A percentile compares a stretch with the other conserved stretches of the same genome.
These are phyloP conservation scores for Fomitopsis serialis DNA, from an alignment of 768 basidiomycete species.

Conservation along the genomic window DNA sequence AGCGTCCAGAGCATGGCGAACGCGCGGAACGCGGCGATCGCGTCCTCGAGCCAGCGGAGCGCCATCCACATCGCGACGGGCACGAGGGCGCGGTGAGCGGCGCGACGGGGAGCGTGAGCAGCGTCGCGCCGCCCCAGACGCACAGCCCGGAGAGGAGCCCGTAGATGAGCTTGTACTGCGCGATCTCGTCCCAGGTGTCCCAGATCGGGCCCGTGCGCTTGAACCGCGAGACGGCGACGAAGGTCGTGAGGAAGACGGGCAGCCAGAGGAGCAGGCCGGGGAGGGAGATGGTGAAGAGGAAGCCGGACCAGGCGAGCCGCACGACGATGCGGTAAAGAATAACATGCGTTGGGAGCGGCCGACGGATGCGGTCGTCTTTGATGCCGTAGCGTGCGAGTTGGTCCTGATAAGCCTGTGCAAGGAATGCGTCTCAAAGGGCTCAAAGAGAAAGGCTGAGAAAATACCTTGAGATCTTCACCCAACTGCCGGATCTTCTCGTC, in stretches of 20 bases:
- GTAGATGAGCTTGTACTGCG: constrained; percentile 83
- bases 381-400: constrained; percentile 59
- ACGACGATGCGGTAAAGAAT: constrained; percentile 62
- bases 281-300: constrained; percentile 59
- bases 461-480: constrained; percentile 55
- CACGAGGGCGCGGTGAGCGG: constrained; percentile 52
- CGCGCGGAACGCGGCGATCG: constrained; percentile 74
- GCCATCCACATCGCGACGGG: constrained; percentile 87
- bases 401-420: constrained; percentile 67
- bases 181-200: constrained; percentile 88
- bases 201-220: constrained; percentile 78
- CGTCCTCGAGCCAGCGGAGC: constrained; percentile 84
- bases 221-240: constrained; percentile 67
- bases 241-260: constrained; percentile 70
- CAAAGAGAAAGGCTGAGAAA: neutral
- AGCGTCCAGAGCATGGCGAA: constrained; percentile 57
- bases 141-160: constrained; percentile 69
- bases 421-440: neutral
- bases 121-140: constrained; percentile 53
- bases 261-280: constrained; percentile 81
- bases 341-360: constrained; percentile 46
- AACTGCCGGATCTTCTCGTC: constrained; percentile 25
- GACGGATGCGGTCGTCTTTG: constrained; percentile 82
- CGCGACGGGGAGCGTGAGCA: constrained; percentile 60
- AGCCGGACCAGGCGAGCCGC: constrained; percentile 57